Conservation (phyloP, 1,139 yeast species). For the Taphrina deformans region DNA sequence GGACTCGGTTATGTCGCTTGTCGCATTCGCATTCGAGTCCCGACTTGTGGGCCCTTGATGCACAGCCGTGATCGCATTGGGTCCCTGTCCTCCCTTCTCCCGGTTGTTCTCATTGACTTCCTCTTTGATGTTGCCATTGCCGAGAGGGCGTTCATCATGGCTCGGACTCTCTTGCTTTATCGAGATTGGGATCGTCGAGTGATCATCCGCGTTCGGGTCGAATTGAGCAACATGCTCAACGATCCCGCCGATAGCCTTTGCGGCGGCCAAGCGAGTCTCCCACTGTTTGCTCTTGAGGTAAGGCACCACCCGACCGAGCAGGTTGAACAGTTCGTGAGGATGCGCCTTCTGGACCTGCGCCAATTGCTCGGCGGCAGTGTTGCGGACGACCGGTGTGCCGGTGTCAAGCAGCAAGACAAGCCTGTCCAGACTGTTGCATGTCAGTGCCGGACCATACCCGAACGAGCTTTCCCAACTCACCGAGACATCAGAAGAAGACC, state of each 20-base stretch:
- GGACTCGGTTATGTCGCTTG: neutral
- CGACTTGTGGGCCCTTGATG: neutral
- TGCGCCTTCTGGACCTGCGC: slow-evolving; percentile 92
- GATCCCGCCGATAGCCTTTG: slow-evolving; percentile 91
- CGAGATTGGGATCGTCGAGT: neutral
- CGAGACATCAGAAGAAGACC: neutral
- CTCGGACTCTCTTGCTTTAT: neutral
- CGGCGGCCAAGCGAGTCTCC: slow-evolving; percentile 96
- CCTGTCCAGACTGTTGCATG: slow-evolving; percentile 30
- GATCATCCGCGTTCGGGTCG: slow-evolving; percentile 67
- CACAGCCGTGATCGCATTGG: neutral
- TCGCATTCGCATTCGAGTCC: neutral
- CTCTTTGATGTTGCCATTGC: neutral
- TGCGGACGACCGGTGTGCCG: slow-evolving; percentile 90
- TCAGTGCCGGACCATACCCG: neutral
- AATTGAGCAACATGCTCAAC: slow-evolving; percentile 74
- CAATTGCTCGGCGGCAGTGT: slow-evolving; percentile 95
- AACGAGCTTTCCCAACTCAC: neutral
- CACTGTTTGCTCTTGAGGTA: slow-evolving; percentile 78
- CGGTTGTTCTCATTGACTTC: slow-evolving; percentile 35
- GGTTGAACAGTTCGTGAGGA: slow-evolving; percentile 84
- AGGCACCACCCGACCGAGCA: slow-evolving; percentile 88
- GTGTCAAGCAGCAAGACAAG: slow-evolving; percentile 64
- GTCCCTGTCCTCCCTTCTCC: neutral
- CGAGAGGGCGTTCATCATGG: neutral